Conservation (phyloP, 1,284 basidiomycete genomes). For the Ustilago xerochloae region DNA sequence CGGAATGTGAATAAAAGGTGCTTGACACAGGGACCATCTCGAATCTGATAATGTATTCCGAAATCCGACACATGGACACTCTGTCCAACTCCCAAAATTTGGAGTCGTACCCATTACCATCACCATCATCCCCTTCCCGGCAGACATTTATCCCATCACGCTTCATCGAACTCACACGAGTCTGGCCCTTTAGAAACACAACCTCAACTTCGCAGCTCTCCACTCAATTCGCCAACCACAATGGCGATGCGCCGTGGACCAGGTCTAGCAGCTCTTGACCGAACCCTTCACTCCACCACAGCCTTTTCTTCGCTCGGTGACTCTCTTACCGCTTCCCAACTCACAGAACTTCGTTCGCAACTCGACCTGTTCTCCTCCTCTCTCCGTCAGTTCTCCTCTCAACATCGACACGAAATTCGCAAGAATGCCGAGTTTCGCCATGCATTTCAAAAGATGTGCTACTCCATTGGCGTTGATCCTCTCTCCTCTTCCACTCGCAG, state of each 20-base stretch:
- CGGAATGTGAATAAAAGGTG: not conserved
- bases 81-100: no score
- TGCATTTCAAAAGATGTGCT: conserved; percentile 96
- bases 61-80: not conserved
- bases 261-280: conserved; percentile 71
- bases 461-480: conserved; percentile 92
- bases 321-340: conserved; percentile 80
- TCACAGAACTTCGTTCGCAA: conserved; percentile 82
- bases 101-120: not conserved
- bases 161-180: no score
- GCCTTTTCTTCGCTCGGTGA: conserved; percentile 83
- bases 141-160: no score
- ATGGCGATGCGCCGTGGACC: conserved; percentile 70
- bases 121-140: not conserved
- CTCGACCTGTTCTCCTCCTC: conserved; percentile 84
- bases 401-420: conserved; percentile 84
- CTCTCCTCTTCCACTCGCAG: conserved; percentile 71
- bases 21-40: not conserved
- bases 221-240: not conserved
- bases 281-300: conserved; percentile 68
- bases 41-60: not conserved
- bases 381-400: conserved; percentile 81
- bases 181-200: no score
- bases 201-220: no score
- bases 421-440: conserved; percentile 87